These are phyloP conservation scores for Ambrosiella xylebori DNA, from an alignment of 2,329 filamentous ascomycete genomes.

Conservation along the genomic window DNA sequence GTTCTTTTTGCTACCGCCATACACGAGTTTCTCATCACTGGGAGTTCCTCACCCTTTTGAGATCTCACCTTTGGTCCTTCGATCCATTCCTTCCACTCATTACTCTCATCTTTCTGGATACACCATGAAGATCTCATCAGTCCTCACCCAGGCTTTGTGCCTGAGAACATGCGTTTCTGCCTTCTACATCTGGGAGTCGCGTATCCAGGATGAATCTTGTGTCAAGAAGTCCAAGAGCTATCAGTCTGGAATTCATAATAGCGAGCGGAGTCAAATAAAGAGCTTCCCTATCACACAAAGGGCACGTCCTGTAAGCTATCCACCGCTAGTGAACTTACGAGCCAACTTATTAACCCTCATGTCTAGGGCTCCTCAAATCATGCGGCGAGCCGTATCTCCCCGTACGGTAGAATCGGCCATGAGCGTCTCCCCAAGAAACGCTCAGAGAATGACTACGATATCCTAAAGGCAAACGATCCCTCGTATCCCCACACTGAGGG, in stretches of 20 bases:
- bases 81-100: background rate
- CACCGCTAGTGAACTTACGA: too few relatives aligned
- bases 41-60: background rate
- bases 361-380: background rate
- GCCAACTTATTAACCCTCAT: too few relatives aligned
- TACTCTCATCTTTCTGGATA: background rate
- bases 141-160: slow-evolving; percentile 5
- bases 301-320: slow-evolving; percentile 6
- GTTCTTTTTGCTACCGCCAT: background rate
- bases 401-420: slow-evolving; percentile 11
- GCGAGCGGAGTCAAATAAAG: background rate
- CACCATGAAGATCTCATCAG: slow-evolving; percentile 5
- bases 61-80: background rate
- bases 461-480: slow-evolving; percentile 30
- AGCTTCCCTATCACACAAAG: slow-evolving; percentile 6
- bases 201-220: slow-evolving; percentile 12
- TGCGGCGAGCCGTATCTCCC: slow-evolving; percentile 2
- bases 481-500: slow-evolving; percentile 32
- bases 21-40: background rate
- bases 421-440: slow-evolving; percentile 24
- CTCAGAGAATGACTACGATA: slow-evolving; percentile 27
- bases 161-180: slow-evolving; percentile 8
- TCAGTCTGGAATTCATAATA: background rate
- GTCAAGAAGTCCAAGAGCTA: slow-evolving; percentile 3
- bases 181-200: slow-evolving; percentile 14